Evolutionary conservation across 371 early-diverging fungal genomes (phyloP).

Genomic region (Lichtheimia ramosa): DNA sequence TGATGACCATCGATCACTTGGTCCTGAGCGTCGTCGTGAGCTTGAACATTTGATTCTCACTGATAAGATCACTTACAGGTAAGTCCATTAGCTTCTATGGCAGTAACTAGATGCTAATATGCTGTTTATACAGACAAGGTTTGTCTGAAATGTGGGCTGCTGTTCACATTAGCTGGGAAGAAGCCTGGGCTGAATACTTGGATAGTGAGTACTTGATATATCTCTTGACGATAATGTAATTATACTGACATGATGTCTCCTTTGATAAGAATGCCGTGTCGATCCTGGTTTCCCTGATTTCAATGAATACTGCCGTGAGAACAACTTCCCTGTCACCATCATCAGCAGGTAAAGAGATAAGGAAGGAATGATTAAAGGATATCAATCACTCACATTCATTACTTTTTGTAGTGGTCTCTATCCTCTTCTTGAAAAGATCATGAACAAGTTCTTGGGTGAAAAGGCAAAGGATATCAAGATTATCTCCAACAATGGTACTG

Average conservation of each 20-base stretch:
- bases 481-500: constrained; percentile 45
- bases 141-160: constrained; percentile 58
- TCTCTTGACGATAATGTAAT: background rate
- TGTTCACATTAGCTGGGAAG: constrained; percentile 61
- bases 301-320: constrained; percentile 44
- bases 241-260: background rate
- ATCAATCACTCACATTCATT: background rate
- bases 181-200: constrained; percentile 57
- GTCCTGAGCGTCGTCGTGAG: constrained; percentile 39
- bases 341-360: constrained; percentile 45
- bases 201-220: constrained; percentile 29
- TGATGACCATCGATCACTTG: constrained; percentile 45
- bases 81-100: background rate
- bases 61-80: constrained; percentile 44
- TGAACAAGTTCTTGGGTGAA: constrained; percentile 46
- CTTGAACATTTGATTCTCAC: constrained; percentile 41
- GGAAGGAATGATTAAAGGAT: background rate
- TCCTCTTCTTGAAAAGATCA: constrained; percentile 44
- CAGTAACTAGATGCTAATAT: background rate
- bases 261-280: constrained; percentile 27
- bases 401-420: constrained; percentile 40
- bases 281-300: constrained; percentile 58
- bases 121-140: constrained; percentile 26
- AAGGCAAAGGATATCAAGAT: constrained; percentile 47
- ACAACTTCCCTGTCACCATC: constrained; percentile 52